A percentile compares a stretch with the other conserved stretches of the same genome.
Conservation (phyloP, 116 monocot genomes). For the Papilionanthe hybrid region DNA sequence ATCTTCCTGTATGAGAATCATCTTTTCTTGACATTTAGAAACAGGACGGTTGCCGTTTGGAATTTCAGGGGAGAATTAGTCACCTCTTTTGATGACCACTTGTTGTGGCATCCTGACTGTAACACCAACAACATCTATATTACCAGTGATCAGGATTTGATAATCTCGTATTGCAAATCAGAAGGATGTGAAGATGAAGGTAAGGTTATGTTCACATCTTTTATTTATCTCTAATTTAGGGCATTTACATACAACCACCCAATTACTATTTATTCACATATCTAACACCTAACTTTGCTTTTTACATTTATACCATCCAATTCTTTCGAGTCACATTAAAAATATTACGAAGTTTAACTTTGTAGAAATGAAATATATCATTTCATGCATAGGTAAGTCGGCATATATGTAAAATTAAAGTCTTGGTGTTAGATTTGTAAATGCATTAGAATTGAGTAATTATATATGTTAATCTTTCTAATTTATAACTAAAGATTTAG, state of each 20-base stretch:
- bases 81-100: constrained; percentile 74
- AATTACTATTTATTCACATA: neutral
- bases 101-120: constrained; percentile 68
- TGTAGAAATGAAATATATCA: no score
- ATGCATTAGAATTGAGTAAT: no score
- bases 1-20: constrained; percentile 81
- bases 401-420: no score
- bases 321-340: no score
- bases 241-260: neutral
- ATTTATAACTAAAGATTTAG: neutral
- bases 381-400: no score
- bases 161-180: constrained; percentile 71
- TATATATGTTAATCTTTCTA: no score
- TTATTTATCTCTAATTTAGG: no score
- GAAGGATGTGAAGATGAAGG: constrained; percentile 49
- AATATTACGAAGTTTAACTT: no score
- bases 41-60: constrained; percentile 66
- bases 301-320: no score
- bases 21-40: constrained; percentile 64
- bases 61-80: constrained; percentile 72
- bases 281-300: no score
- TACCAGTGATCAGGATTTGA: constrained; percentile 75
- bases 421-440: no score
- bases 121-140: constrained; percentile 82
- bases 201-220: constrained; percentile 23